Conservation (phyloP, 352 stramenopile genomes). For the Globisporangium canariense region DNA sequence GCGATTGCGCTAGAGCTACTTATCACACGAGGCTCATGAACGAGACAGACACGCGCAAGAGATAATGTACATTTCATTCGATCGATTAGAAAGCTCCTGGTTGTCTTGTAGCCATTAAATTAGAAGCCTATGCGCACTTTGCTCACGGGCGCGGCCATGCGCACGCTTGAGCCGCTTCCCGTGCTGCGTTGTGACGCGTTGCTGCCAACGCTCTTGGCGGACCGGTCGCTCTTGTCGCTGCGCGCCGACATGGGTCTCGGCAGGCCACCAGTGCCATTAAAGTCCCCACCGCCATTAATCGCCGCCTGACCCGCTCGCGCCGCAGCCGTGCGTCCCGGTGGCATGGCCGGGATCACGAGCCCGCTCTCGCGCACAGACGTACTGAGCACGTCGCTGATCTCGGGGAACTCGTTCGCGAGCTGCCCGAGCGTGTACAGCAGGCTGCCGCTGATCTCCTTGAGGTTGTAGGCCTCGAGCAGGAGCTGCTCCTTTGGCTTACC, state of each 20-base stretch:
- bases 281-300: conserved; percentile 14
- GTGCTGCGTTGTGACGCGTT: conserved; percentile 48
- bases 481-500: conserved; percentile 75
- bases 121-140: conserved; percentile 65
- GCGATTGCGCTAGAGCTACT: neutral
- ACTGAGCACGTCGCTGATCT: conserved; percentile 86
- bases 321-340: conserved; percentile 57
- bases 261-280: conserved; percentile 15
- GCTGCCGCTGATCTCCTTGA: conserved; percentile 81
- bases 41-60: conserved; percentile 1
- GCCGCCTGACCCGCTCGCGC: conserved; percentile 33
- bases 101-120: neutral
- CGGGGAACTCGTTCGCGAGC: conserved; percentile 91
- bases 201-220: conserved; percentile 46
- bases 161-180: conserved; percentile 43
- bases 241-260: conserved; percentile 57
- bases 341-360: conserved; percentile 74
- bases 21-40: neutral
- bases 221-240: conserved; percentile 70
- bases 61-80: conserved; percentile 13
- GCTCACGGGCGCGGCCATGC: conserved; percentile 56
- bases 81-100: conserved; percentile 5
- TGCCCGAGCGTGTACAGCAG: conserved; percentile 92
- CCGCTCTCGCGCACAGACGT: conserved; percentile 66
- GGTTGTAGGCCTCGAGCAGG: conserved; percentile 66